A percentile compares a stretch with the other conserved stretches of the same genome.
Evolutionary conservation across 1,139 yeast species (phyloP).

Genomic region (Hanseniaspora sp.): DNA sequence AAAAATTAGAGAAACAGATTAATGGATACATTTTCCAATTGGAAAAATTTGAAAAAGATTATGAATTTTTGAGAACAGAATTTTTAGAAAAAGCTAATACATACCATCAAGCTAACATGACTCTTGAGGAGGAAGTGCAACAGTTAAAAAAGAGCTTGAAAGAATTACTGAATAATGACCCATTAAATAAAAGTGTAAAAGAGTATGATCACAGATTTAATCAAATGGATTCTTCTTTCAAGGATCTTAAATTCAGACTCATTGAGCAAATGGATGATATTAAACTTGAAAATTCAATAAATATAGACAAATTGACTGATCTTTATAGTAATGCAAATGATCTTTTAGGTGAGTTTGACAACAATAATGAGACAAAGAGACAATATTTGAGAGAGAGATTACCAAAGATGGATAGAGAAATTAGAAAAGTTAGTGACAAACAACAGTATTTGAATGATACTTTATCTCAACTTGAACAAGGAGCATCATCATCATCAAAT

Average conservation of each 20-base stretch:
- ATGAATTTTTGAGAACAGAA: slow-evolving; percentile 11
- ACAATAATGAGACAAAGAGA: slow-evolving; percentile 5
- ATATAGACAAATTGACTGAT: slow-evolving; percentile 4
- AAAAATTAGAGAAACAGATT: slow-evolving; percentile 7
- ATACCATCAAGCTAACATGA: not conserved
- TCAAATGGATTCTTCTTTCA: slow-evolving; percentile 5
- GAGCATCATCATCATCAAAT: not conserved
- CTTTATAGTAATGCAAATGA: slow-evolving; percentile 1
- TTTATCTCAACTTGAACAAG: not conserved
- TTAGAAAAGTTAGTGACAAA: not conserved
- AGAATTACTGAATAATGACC: not conserved
- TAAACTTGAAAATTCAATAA: slow-evolving; percentile 9
- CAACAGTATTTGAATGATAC: slow-evolving; percentile 8
- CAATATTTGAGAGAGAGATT: not conserved
- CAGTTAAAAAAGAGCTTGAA: not conserved
- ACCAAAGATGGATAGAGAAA: not conserved
- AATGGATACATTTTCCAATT: not conserved
- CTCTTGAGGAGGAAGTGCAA: not conserved
- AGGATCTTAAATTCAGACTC: slow-evolving; percentile 1
- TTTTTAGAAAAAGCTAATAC: not conserved
- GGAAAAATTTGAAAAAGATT: slow-evolving; percentile 11
- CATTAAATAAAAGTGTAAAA: not conserved
- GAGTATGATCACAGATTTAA: slow-evolving; percentile 4
- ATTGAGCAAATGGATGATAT: slow-evolving; percentile 6
- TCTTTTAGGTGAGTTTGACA: slow-evolving; percentile 7